Conservation (phyloP, 805 yeast species). For the Yamadazyma laniorum region DNA sequence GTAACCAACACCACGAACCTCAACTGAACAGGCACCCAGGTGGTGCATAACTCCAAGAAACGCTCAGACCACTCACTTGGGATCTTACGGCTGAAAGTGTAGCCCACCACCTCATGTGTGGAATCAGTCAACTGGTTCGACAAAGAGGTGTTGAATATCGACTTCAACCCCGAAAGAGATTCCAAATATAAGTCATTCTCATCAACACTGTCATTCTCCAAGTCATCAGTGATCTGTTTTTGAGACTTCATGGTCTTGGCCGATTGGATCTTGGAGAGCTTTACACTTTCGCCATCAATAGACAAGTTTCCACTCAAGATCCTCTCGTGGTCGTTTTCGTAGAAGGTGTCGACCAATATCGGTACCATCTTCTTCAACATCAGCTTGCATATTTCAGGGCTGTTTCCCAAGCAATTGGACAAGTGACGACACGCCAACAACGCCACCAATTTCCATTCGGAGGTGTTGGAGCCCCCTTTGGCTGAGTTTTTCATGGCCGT, state of each 20-base stretch:
- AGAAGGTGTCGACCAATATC: slow-evolving; percentile 36
- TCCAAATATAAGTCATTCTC: slow-evolving; percentile 44
- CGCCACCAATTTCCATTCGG: slow-evolving; percentile 48
- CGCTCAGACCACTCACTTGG: slow-evolving; percentile 50
- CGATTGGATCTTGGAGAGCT: slow-evolving; percentile 28
- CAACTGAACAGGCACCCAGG: slow-evolving; percentile 78
- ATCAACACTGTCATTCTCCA: slow-evolving; percentile 36
- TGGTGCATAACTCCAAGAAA: slow-evolving; percentile 62
- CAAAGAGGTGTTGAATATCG: slow-evolving; percentile 63
- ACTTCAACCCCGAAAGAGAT: slow-evolving; percentile 48
- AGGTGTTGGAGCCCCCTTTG: slow-evolving; percentile 25
- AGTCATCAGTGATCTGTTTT: slow-evolving; percentile 22
- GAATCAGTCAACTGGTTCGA: slow-evolving; percentile 59
- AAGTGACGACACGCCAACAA: slow-evolving; percentile 40
- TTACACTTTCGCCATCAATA: slow-evolving; percentile 27
- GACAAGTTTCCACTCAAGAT: slow-evolving; percentile 23
- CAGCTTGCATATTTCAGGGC: slow-evolving; percentile 24
- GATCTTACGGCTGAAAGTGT: slow-evolving; percentile 31
- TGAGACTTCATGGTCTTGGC: slow-evolving; percentile 18
- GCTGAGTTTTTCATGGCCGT: slow-evolving; percentile 13
- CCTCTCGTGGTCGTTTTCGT: slow-evolving; percentile 18
- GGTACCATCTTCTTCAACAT: slow-evolving; percentile 36
- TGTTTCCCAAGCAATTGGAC: slow-evolving; percentile 37
- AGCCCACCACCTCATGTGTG: slow-evolving; percentile 49
- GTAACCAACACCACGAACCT: slow-evolving; percentile 63